Percentiles rank a stretch among this genome's conserved stretches.
These are phyloP conservation scores for Fusarium coicis DNA, from an alignment of 2,329 filamentous ascomycete species.

Conservation along the genomic window DNA sequence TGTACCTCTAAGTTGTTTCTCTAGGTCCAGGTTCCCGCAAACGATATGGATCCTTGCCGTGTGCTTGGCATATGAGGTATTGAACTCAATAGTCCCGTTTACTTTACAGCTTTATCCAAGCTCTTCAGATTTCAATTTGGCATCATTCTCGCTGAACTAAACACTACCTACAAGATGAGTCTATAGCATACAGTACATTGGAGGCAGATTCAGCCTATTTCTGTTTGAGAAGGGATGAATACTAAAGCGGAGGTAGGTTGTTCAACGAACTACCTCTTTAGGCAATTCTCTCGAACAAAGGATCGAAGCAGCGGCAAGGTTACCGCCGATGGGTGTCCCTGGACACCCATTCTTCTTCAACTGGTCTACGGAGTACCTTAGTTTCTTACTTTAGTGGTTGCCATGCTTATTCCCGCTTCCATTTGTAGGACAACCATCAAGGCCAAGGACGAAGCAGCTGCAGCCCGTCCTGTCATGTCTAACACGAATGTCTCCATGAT, in stretches of 20 bases:
- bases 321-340: neutral
- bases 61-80: slow-evolving; percentile 27
- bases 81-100: slow-evolving; percentile 22
- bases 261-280: slow-evolving; percentile 24
- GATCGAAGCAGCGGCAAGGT: slow-evolving; percentile 10
- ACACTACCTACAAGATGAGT: neutral
- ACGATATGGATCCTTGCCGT: slow-evolving; percentile 21
- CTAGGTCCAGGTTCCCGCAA: slow-evolving; percentile 2
- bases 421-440: neutral
- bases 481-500: slow-evolving; percentile 11
- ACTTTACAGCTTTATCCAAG: slow-evolving; percentile 28
- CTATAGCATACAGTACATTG: neutral
- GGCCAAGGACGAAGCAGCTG: neutral
- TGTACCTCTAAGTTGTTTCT: neutral
- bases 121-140: neutral
- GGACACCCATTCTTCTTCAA: neutral
- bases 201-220: slow-evolving; percentile 1
- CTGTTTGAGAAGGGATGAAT: neutral
- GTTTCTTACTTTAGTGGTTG: neutral
- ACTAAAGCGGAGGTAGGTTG: neutral
- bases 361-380: neutral
- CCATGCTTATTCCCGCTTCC: slow-evolving; percentile 5
- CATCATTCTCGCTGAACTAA: neutral
- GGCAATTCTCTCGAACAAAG: slow-evolving; percentile 28
- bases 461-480: neutral